A percentile compares a stretch with the other conserved stretches of the same genome.
phyloP scores from a whole-genome alignment of 345 rosid genomes.

The Boechera divaricarpa region DNA sequence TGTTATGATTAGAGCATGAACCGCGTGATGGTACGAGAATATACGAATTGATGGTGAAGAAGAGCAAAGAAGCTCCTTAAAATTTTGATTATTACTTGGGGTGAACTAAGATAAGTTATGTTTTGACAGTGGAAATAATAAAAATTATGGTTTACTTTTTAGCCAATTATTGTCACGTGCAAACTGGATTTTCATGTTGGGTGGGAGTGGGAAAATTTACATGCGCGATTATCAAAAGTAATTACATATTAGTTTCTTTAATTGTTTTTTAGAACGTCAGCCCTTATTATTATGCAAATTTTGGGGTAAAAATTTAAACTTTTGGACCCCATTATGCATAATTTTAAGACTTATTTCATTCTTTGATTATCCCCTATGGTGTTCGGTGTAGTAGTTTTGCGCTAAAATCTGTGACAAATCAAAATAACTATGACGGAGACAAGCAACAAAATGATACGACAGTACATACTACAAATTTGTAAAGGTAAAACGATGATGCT shows the following conservation, averaged over 20 bases:
- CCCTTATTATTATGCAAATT: neutral
- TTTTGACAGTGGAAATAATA: conserved; percentile 12
- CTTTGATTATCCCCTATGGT: neutral
- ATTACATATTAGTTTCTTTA: neutral
- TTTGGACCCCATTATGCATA: neutral
- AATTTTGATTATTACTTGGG: neutral
- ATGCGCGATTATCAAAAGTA: conserved; percentile 40
- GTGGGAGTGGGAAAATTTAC: neutral
- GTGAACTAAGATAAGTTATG: conserved; percentile 6
- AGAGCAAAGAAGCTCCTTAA: neutral
- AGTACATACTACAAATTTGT: neutral
- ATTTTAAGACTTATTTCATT: neutral
- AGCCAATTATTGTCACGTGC: conserved; percentile 38
- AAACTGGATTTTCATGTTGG: conserved; percentile 29
- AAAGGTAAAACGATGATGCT: neutral
- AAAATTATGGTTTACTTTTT: conserved; percentile 16
- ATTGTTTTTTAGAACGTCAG: neutral
- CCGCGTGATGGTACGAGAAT: neutral
- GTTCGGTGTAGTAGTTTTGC: neutral
- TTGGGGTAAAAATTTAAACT: neutral
- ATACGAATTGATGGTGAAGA: neutral
- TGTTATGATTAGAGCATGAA: conserved; percentile 1
- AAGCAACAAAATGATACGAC: neutral
- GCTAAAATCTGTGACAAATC: neutral
- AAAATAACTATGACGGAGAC: neutral